Percentiles rank a stretch among this genome's conserved stretches.
Evolutionary conservation across 345 rosid species (phyloP).

Genomic region (Ricinus communis): DNA sequence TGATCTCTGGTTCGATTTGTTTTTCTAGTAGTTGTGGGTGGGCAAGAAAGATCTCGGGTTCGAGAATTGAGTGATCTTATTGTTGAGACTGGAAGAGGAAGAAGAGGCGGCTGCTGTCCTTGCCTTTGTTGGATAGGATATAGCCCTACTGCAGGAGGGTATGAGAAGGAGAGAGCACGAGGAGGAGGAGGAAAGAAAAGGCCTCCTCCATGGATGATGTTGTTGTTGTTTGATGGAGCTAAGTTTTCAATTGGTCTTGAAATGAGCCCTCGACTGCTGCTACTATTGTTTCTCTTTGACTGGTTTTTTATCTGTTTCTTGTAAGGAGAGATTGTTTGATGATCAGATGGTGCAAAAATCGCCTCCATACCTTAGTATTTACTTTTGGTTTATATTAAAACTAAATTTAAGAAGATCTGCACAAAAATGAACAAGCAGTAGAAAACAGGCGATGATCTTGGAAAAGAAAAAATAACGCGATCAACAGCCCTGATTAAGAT

Average conservation of each 20-base stretch:
- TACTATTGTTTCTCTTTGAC: constrained; percentile 22
- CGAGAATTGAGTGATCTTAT: constrained; percentile 36
- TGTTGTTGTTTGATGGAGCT: constrained; percentile 24
- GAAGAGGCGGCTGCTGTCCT: constrained; percentile 54
- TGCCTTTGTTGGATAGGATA: constrained; percentile 10
- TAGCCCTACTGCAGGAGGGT: constrained; percentile 15
- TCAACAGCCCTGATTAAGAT: constrained; percentile 22
- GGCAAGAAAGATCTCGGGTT: constrained; percentile 24
- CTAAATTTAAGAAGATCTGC: not conserved
- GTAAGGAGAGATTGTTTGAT: constrained; percentile 34
- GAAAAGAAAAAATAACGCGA: constrained; percentile 42
- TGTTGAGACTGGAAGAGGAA: constrained; percentile 56
- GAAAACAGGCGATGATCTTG: constrained; percentile 37
- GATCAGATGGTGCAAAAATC: constrained; percentile 33
- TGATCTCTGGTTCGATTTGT: constrained; percentile 30
- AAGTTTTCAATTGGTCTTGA: constrained; percentile 41
- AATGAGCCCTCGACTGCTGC: constrained; percentile 26
- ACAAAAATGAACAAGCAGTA: not conserved
- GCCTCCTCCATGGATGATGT: constrained; percentile 30
- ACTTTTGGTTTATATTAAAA: too few species aligned
- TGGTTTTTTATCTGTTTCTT: constrained; percentile 42
- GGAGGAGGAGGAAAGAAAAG: constrained; percentile 40
- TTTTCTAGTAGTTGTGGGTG: constrained; percentile 24
- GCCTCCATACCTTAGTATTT: constrained; percentile 47
- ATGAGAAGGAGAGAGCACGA: constrained; percentile 30